Conservation (phyloP, 371 early-diverging fungal species). For the Lichtheimia corymbifera region DNA sequence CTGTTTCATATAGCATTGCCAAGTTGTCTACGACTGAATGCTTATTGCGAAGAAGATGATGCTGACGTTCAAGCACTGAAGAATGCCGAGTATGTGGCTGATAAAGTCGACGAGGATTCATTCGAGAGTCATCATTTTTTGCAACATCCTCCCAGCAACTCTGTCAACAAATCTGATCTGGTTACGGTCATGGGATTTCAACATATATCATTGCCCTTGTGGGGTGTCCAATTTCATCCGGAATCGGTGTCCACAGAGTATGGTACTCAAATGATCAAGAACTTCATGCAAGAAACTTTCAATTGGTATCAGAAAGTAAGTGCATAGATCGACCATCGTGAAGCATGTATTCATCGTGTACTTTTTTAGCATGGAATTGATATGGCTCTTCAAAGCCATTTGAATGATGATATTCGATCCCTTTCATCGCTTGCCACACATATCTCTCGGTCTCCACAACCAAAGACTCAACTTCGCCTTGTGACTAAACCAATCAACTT, state of each 20-base stretch:
- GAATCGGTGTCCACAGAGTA: conserved; percentile 90
- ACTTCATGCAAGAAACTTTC: conserved; percentile 66
- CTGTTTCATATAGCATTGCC: conserved; percentile 58
- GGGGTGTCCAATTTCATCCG: conserved; percentile 97
- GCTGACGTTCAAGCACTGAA: conserved; percentile 42
- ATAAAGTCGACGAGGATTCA: conserved; percentile 10
- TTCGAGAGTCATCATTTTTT: conserved; percentile 28
- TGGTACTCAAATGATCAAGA: conserved; percentile 70
- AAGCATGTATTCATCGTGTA: neutral
- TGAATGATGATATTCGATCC: neutral
- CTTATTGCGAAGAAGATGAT: conserved; percentile 57
- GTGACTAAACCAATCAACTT: conserved; percentile 3
- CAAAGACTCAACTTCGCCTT: neutral
- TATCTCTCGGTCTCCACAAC: neutral
- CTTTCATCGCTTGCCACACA: neutral
- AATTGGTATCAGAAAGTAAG: conserved; percentile 32
- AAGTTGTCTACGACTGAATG: conserved; percentile 49
- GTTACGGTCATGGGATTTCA: conserved; percentile 81
- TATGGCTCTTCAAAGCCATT: neutral
- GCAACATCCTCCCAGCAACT: conserved; percentile 13
- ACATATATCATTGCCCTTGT: conserved; percentile 72
- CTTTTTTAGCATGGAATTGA: neutral
- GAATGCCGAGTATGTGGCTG: conserved; percentile 32
- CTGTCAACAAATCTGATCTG: neutral
- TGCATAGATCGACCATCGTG: neutral